Base-by-base conservation (phyloP, 805 yeast species). In the Candida andamanensis region DNA sequence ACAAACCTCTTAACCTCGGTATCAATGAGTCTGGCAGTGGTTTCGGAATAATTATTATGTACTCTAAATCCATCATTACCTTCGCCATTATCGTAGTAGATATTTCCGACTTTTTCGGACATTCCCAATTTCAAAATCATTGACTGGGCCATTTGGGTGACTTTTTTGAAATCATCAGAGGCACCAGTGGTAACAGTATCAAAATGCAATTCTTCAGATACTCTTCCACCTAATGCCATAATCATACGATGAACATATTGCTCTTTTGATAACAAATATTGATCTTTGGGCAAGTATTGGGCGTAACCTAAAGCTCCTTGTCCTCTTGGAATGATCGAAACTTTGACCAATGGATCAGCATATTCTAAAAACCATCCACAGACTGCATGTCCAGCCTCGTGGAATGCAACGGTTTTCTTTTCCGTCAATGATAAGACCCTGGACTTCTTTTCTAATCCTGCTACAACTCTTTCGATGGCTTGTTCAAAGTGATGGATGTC, bases 341-440 rank as follows among this genome's bases (percentile, higher is more conserved):
- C 98, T 66, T 92, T 92, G 39, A 92, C 69, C 36, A 94, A 66
- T 6, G 98, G 98, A 54, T 90, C 96, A 2, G 97, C 95, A 57
- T 74, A 73, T 56, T 84, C 76, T 50, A 92, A 71, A 52, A 68
- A 87, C 99, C 98, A 92, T 9, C 98, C 98, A 58, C 97, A 89
- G 39, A 92, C 76, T 8, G 99, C 98, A 60, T 94, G 98, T 4
- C 98, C 99, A 3, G 99, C 98, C 59, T 92, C 99, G 55, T 94
- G 98, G 50, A 83, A 92, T 1, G 98, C 98, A 36, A 94, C 96
- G 17, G 86, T 78, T 41, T 69, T 77, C 61, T 87, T 85, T 54
- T 94, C 97, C 38, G 82, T 89, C 1, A 86, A 81, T 3, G 86
- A 76, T 39, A 94, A 67, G 10, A 92, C 74, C 50, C 82, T 80